phyloP scores from a whole-genome alignment of 768 basidiomycete species.

The Lactarius akahatsu region DNA sequence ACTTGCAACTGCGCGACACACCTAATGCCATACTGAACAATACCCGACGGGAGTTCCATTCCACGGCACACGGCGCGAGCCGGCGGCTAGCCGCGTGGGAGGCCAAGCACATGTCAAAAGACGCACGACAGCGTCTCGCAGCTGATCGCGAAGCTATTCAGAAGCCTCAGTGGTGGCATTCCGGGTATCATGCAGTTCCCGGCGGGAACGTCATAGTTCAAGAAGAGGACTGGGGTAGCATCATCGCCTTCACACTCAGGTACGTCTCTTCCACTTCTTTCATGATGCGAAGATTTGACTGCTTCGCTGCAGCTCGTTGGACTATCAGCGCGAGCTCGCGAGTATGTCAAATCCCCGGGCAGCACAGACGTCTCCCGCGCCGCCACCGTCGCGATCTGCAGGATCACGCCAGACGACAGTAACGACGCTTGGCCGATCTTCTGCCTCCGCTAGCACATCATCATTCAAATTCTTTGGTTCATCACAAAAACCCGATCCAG shows the following conservation, averaged over 20 bases:
- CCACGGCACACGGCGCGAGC: conserved; percentile 51
- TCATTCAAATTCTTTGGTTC: conserved; percentile 52
- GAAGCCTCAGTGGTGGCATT: conserved; percentile 69
- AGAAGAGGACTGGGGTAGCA: conserved; percentile 75
- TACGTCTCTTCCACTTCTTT: conserved; percentile 33
- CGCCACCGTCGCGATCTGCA: not conserved
- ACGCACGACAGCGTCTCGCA: conserved; percentile 26
- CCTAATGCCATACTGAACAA: conserved; percentile 54
- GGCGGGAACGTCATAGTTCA: conserved; percentile 62
- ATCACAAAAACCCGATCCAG: conserved; percentile 53
- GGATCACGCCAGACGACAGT: conserved; percentile 18
- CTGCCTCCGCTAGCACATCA: conserved; percentile 35
- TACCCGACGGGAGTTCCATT: conserved; percentile 56
- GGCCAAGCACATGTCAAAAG: conserved; percentile 54
- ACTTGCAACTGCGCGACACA: conserved; percentile 51
- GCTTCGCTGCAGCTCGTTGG: conserved; percentile 46
- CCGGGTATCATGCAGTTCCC: conserved; percentile 62
- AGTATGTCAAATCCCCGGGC: conserved; percentile 31
- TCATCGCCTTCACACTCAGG: conserved; percentile 77
- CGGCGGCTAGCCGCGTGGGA: conserved; percentile 62
- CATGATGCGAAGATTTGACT: conserved; percentile 11
- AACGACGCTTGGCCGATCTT: conserved; percentile 31
- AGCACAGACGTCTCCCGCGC: not conserved
- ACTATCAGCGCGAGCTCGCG: conserved; percentile 50
- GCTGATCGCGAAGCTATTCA: conserved; percentile 30